Percentiles rank a stretch among this genome's conserved stretches.
phyloP scores from a whole-genome alignment of 768 basidiomycete genomes.

The Sporobolomyces pararoseus region DNA sequence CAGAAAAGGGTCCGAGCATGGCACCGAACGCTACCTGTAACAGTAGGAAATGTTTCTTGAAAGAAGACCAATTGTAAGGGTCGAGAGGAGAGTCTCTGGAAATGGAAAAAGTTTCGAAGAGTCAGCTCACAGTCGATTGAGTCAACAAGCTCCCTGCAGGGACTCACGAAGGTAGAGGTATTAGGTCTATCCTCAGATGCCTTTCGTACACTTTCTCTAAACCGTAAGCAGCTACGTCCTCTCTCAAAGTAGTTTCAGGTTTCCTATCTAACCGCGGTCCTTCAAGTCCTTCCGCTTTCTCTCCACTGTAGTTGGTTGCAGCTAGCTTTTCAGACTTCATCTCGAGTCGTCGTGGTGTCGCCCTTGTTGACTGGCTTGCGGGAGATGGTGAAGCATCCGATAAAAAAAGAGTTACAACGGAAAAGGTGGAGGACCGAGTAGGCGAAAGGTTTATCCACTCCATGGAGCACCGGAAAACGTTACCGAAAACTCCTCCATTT shows the following conservation, averaged over 20 bases:
- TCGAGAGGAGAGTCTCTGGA: not conserved
- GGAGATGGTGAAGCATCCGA: no score
- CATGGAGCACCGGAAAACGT: no score
- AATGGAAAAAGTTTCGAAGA: no score
- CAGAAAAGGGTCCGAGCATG: constrained; percentile 35
- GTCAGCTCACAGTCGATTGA: no score
- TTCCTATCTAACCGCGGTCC: constrained; percentile 10
- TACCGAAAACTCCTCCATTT: no score
- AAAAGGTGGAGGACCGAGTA: no score
- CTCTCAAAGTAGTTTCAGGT: constrained; percentile 32
- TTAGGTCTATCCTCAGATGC: constrained; percentile 35
- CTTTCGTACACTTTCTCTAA: constrained; percentile 37
- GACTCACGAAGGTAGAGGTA: constrained; percentile 21
- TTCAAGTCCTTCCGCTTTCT: constrained; percentile 2
- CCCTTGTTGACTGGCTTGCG: not conserved
- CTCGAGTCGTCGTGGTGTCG: not conserved
- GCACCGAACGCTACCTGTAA: constrained; percentile 29
- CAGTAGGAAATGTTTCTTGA: constrained; percentile 31
- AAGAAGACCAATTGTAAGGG: constrained; percentile 34
- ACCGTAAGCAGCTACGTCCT: constrained; percentile 33
- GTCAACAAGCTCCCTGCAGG: not conserved
- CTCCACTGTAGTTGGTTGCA: constrained; percentile 1
- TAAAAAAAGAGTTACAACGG: no score
- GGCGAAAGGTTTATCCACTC: not conserved
- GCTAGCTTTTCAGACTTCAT: constrained; percentile 2